Base-by-base conservation (phyloP, 331 rosid genomes). In the Erythrophleum ivorense region DNA sequence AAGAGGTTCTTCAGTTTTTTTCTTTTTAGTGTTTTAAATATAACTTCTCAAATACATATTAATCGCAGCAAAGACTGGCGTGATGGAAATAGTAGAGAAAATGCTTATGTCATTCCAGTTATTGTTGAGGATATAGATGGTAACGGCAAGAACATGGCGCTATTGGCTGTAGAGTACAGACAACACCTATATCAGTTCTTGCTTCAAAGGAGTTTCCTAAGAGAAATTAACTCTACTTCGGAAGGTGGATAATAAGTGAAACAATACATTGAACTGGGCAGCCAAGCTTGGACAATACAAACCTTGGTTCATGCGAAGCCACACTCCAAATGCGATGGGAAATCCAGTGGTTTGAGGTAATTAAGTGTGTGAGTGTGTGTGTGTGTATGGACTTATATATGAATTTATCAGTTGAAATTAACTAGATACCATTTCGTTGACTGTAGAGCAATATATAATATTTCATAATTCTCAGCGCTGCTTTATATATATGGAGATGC, bases 121-220 rank as follows among this genome's bases (percentile, higher is more conserved):
- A 88, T 92, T 3, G 46, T 83, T 33, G 83, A 86, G 34, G 94
- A 90, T 60, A 24, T 46, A 36, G 82, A 85, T 68, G 71, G 59
- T 0, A 80, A 88, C 3, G 78, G 81, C 64, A 90, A 90, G 82
- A 90, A 90, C 62, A 63, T 85, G 24, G 90, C 88, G 36, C 78
- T 85, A 2, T 65, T 90, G 85, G 91, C 94, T 5, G 90, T 81
- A 60, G 94, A 90, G 82, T 82, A 90, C 59, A 77, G 92, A 58
- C 94, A 88, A 49, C 85, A 76, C 5, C 77, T 88, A 5, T 85
- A 75, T 75, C 12, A 53, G 33, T 12, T 88, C 18, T 79, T 88
- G 45, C 79, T 73, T 0, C 7, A 59, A 12, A 75, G 19, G 60
- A 36, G 38, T 0, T 9, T 14, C 2, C 0, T 63, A 3, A 78